Percentiles rank a stretch among this genome's conserved stretches.
Conservation (phyloP, 2,329 filamentous ascomycete species). For the Dactylellina drechsleri region DNA sequence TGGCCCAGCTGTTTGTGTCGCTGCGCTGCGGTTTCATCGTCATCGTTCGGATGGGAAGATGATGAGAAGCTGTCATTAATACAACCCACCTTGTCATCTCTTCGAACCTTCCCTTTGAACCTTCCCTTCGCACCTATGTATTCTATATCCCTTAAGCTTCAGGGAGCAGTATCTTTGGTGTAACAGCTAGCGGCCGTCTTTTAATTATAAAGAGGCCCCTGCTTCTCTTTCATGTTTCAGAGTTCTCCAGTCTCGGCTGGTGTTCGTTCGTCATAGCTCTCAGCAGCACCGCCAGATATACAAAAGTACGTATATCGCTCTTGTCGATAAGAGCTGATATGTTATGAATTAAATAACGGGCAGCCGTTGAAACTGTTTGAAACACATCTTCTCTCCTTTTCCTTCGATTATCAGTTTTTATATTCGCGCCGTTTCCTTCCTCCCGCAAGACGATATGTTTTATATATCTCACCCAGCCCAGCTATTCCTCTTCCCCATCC, state of each 20-base stretch:
- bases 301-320: not conserved
- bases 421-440: not conserved
- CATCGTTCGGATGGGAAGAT: not conserved
- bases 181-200: not conserved
- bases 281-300: not conserved
- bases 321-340: not conserved
- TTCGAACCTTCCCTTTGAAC: not conserved
- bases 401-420: slow-evolving; percentile 18
- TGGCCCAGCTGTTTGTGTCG: not conserved
- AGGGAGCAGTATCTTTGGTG: not conserved
- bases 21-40: slow-evolving; percentile 7
- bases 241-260: slow-evolving; percentile 3
- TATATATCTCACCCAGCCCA: not conserved
- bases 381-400: slow-evolving; percentile 10
- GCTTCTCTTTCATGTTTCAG: slow-evolving; percentile 38
- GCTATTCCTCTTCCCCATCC: slow-evolving; percentile 1
- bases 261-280: slow-evolving; percentile 20
- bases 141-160: not conserved
- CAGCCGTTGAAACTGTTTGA: slow-evolving; percentile 20
- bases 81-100: not conserved
- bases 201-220: slow-evolving; percentile 2
- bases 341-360: slow-evolving; percentile 2
- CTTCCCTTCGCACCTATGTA: not conserved
- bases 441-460: not conserved
- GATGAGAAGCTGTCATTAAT: not conserved